Evolutionary conservation across 805 yeast genomes (phyloP).

Genomic region (Candida ipomoeae): DNA sequence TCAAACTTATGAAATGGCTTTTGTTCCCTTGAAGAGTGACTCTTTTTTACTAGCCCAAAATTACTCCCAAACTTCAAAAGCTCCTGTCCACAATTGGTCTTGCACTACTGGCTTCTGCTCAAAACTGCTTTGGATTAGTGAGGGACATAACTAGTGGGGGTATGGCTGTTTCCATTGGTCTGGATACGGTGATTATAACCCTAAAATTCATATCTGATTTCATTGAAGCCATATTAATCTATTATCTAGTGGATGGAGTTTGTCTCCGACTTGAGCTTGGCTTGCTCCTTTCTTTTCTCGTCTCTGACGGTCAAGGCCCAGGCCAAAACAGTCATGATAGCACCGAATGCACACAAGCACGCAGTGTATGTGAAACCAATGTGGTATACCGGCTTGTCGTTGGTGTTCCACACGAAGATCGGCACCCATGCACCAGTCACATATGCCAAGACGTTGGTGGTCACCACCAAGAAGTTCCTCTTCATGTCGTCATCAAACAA

Average conservation of each 20-base stretch:
- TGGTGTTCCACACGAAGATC: constrained; percentile 37
- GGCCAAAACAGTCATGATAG: constrained; percentile 26
- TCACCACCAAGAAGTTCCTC: constrained; percentile 31
- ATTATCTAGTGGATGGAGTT: not conserved
- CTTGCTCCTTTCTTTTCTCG: constrained; percentile 10
- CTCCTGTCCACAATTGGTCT: too few species aligned
- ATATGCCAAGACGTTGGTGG: constrained; percentile 37
- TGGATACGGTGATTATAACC: too few species aligned
- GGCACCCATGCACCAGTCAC: constrained; percentile 39
- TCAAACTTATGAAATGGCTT: too few species aligned
- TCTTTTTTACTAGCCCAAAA: too few species aligned
- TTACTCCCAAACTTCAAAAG: too few species aligned
- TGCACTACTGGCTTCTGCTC: too few species aligned
- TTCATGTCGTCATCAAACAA: constrained; percentile 38
- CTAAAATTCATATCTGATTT: too few species aligned
- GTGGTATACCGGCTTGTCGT: constrained; percentile 28
- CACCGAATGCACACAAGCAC: constrained; percentile 27
- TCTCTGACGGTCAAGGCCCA: constrained; percentile 26
- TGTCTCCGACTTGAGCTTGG: not conserved
- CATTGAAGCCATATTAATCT: too few species aligned
- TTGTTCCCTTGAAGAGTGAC: too few species aligned
- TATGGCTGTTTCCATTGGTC: too few species aligned
- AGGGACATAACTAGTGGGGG: too few species aligned
- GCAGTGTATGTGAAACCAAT: constrained; percentile 36
- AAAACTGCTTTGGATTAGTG: too few species aligned